Percentiles rank a stretch among this genome's conserved stretches.
These are phyloP conservation scores for Clitocybe nebularis DNA, from an alignment of 1,284 basidiomycete genomes.

Conservation along the genomic window DNA sequence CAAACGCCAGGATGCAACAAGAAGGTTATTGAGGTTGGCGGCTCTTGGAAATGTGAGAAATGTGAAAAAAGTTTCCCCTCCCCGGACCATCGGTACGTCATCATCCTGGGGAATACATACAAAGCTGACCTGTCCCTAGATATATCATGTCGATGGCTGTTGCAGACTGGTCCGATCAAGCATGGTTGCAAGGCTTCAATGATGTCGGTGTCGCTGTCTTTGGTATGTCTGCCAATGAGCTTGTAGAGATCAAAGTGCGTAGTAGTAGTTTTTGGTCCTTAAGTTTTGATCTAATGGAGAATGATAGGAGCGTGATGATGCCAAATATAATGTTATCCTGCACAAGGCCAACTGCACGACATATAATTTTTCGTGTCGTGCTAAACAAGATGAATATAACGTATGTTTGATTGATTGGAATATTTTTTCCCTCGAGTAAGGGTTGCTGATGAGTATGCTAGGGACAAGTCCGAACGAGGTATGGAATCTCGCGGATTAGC, in stretches of 20 bases:
- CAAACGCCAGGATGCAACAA: constrained; percentile 83
- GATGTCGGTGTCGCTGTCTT: constrained; percentile 82
- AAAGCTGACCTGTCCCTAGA: constrained; percentile 35
- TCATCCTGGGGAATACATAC: neutral
- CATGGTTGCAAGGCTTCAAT: constrained; percentile 96
- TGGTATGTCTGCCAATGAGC: constrained; percentile 77
- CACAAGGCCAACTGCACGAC: constrained; percentile 65
- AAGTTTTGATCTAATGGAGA: too few relatives aligned
- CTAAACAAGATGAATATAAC: constrained; percentile 85
- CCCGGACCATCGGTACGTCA: constrained; percentile 83
- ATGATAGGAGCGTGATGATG: constrained; percentile 67
- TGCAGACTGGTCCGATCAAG: constrained; percentile 84
- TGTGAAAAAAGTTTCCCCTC: constrained; percentile 73
- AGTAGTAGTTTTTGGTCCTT: too few relatives aligned
- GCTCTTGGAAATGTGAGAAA: constrained; percentile 91
- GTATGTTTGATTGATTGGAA: too few relatives aligned
- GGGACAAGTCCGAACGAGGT: constrained; percentile 78
- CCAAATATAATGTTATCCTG: constrained; percentile 60
- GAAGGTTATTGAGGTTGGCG: constrained; percentile 76
- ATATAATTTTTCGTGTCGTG: constrained; percentile 85
- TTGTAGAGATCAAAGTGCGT: constrained; percentile 71
- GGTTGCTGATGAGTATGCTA: constrained; percentile 29
- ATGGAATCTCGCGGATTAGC: constrained; percentile 70
- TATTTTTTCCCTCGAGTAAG: constrained; percentile 9
- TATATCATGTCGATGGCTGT: constrained; percentile 90